Evolutionary conservation across 805 yeast genomes (phyloP), one percentile per base, ranked within the genome.

Genomic region (Cyberlindnera misumaiensis): DNA sequence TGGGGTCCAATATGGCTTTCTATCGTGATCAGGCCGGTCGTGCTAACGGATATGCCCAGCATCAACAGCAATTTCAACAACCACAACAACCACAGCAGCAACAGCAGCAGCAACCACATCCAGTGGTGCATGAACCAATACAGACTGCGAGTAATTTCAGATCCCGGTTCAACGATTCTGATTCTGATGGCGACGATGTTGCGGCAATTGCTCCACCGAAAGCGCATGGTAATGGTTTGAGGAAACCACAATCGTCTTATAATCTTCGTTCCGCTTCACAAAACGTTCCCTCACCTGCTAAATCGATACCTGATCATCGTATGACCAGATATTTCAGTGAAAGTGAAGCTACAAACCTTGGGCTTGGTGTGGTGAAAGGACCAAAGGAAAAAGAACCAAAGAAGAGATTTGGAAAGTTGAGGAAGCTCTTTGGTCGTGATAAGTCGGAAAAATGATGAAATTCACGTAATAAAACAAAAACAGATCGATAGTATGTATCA

Each of bases 121-220:
- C 33, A 11, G 10, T 17, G 14, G 22, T 15, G 25, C 28, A 11
- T 4, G 6, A 5, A 12, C 15, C 27, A 12, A 13, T 28, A 4
- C 41, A 36, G 15, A 59, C 58, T 1, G 72, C 67, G 20, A 34
- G 44, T 20, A 39, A 37, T 25, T 44, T 44, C 57, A 70, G 62
- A 40, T 78, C 86, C 1, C 65, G 85, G 48, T 72, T 78, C 44
- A 66, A 64, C 5, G 87, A 80, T 52, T 77, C 83, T 3, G 84
- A 79, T 49, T 78, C 80, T 11, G 85, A 79, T 32, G 55, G 55
- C 11, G 76, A 70, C 15, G 51, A 48, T 18, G 18, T 43, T 11
- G 39, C 30, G 5, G 44, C 48, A 3, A 50, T 55, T 18, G 50
- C 52, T 5, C 49, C 51, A 15, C n/a, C 20, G n/a, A 28, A 28